Conservation (phyloP, 2,329 filamentous ascomycete genomes). For the Penicillium expansum region DNA sequence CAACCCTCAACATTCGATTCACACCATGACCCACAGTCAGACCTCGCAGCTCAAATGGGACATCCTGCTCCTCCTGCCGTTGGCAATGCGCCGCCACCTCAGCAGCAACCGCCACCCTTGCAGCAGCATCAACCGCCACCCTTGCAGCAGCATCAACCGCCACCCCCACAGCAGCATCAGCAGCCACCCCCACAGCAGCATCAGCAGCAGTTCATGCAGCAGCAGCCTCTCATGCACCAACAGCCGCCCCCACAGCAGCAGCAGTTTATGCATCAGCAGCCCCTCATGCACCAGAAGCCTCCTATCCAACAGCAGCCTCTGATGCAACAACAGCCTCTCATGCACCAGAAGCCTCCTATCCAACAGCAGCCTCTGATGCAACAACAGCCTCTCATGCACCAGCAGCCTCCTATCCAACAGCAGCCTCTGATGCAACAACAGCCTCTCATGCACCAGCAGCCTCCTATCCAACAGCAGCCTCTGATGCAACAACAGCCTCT, state of each 20-base stretch:
- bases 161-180: constrained; percentile 30
- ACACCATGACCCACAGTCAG: constrained; percentile 80
- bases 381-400: constrained; percentile 3
- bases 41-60: constrained; percentile 66
- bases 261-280: constrained; percentile 14
- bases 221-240: neutral
- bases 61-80: constrained; percentile 52
- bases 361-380: constrained; percentile 8
- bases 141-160: constrained; percentile 13
- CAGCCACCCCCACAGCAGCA: neutral
- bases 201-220: neutral
- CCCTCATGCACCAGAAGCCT: constrained; percentile 36
- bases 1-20: constrained; percentile 91
- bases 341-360: constrained; percentile 37
- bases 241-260: constrained; percentile 14
- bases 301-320: neutral
- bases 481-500: constrained; percentile 11
- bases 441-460: neutral
- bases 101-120: constrained; percentile 43
- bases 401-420: neutral
- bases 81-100: constrained; percentile 48
- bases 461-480: neutral
- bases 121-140: constrained; percentile 40
- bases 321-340: neutral
- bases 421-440: constrained; percentile 13